Percentiles rank a stretch among this genome's conserved stretches.
phyloP scores from a whole-genome alignment of 1,284 basidiomycete genomes.

The Ceratobasidium sp. region DNA sequence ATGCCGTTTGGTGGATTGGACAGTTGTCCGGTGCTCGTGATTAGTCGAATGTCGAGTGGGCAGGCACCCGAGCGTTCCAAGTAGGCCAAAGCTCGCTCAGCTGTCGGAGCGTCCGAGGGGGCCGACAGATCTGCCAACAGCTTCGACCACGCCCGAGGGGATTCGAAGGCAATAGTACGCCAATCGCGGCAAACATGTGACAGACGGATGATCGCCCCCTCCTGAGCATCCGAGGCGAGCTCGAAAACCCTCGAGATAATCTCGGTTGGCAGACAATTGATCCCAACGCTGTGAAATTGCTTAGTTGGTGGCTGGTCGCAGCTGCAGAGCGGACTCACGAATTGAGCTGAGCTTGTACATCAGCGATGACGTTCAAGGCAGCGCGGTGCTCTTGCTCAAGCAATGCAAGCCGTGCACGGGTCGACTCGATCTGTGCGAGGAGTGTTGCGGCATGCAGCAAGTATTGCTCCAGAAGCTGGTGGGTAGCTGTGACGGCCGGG shows the following conservation, averaged over 20 bases:
- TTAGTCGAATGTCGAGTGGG: constrained; percentile 39
- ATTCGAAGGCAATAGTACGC: constrained; percentile 29
- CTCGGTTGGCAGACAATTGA: constrained; percentile 43
- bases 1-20: constrained; percentile 37
- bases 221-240: constrained; percentile 30
- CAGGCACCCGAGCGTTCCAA: constrained; percentile 43
- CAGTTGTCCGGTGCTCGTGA: constrained; percentile 23
- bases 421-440: constrained; percentile 22
- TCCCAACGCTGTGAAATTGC: neutral
- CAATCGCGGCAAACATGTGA: constrained; percentile 44
- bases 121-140: constrained; percentile 32
- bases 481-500: constrained; percentile 8
- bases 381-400: constrained; percentile 15
- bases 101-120: constrained; percentile 15
- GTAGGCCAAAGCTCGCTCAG: constrained; percentile 35
- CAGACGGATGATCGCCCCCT: constrained; percentile 38
- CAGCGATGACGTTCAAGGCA: constrained; percentile 4
- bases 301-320: neutral
- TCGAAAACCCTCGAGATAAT: constrained; percentile 41
- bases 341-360: constrained; percentile 5
- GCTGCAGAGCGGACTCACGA: constrained; percentile 31
- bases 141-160: constrained; percentile 44
- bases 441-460: constrained; percentile 14
- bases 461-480: constrained; percentile 33
- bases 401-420: constrained; percentile 17